These are phyloP conservation scores for Geoglossum glabrum DNA, from an alignment of 495 filamentous ascomycete species.

Conservation along the genomic window DNA sequence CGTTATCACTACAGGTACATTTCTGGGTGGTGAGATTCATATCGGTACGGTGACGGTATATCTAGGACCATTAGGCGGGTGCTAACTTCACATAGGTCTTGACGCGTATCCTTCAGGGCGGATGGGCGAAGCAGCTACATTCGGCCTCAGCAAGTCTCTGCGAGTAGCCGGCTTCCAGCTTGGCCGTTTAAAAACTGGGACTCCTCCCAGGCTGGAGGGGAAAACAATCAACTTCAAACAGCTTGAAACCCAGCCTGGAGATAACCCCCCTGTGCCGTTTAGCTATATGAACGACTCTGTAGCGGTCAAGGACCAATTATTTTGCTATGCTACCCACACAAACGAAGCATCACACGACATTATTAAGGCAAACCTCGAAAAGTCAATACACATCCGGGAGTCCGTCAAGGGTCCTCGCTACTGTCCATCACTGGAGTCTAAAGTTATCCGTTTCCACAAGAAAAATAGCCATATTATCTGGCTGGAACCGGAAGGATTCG, in stretches of 20 bases:
- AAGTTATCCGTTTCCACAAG: constrained; percentile 69
- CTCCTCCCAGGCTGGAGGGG: constrained; percentile 68
- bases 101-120: constrained; percentile 68
- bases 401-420: constrained; percentile 87
- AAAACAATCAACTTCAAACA: constrained; percentile 61
- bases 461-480: constrained; percentile 73
- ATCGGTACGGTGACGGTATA: constrained; percentile 29
- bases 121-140: constrained; percentile 87
- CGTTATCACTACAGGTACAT: constrained; percentile 90
- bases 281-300: constrained; percentile 72
- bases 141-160: constrained; percentile 81
- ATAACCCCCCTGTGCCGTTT: constrained; percentile 75
- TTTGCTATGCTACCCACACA: constrained; percentile 68
- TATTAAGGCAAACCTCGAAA: constrained; percentile 68
- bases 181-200: constrained; percentile 87
- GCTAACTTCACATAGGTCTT: constrained; percentile 26
- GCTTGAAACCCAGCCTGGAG: constrained; percentile 55
- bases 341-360: constrained; percentile 68
- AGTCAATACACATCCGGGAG: constrained; percentile 89
- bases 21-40: constrained; percentile 91
- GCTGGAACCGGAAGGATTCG: constrained; percentile 92
- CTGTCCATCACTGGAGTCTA: constrained; percentile 88
- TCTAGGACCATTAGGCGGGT: not conserved
- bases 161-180: constrained; percentile 77
- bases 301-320: constrained; percentile 56